phyloP scores from a whole-genome alignment of 306 rosid species.

The Phaseolus lunatus region DNA sequence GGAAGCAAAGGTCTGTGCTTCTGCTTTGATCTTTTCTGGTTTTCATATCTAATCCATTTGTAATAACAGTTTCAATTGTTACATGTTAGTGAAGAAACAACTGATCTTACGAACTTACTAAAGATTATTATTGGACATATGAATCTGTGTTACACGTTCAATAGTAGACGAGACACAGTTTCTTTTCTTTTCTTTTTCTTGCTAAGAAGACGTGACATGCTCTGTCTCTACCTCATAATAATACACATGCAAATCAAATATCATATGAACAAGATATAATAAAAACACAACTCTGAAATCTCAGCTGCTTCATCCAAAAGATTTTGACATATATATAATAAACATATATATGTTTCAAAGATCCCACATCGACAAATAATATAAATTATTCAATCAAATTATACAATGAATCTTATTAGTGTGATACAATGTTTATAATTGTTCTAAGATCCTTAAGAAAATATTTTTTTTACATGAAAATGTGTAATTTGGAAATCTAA shows the following conservation, averaged over 20 bases:
- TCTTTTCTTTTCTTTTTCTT: no score
- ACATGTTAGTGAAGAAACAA: neutral
- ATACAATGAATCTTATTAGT: no score
- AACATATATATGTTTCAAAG: no score
- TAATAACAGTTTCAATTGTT: neutral
- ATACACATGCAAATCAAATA: neutral
- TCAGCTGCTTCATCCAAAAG: neutral
- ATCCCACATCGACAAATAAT: no score
- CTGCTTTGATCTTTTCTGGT: neutral
- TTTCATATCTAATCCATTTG: neutral
- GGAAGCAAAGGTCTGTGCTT: constrained; percentile 32
- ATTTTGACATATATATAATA: no score
- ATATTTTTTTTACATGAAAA: no score
- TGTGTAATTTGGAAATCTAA: no score
- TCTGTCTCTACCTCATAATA: constrained; percentile 11
- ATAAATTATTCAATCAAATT: no score
- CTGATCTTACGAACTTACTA: neutral
- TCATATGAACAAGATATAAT: neutral
- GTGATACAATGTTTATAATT: no score
- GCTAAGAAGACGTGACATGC: neutral
- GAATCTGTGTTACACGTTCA: neutral
- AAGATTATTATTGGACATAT: neutral
- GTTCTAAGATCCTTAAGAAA: no score
- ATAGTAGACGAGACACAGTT: neutral
- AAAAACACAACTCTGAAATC: neutral